Evolutionary conservation across 1,284 basidiomycete genomes (phyloP).

Genomic region (Cutaneotrichosporon dermatis): DNA sequence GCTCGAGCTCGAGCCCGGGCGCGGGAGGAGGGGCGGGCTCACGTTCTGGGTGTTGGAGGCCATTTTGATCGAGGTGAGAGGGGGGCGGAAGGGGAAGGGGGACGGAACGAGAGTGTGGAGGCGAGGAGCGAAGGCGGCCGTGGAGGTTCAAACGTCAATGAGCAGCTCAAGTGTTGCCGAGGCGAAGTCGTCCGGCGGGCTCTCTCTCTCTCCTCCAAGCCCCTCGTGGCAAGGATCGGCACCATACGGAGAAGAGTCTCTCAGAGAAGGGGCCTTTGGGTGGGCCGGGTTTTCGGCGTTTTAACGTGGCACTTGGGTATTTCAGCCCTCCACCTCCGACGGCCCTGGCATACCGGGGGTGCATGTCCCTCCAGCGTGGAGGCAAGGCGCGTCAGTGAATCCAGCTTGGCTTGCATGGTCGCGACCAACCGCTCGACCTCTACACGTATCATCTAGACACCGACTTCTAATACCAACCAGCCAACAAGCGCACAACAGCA

Average conservation of each 20-base stretch:
- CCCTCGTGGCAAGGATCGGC: not conserved
- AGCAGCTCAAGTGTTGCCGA: not conserved
- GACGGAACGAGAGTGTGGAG: not conserved
- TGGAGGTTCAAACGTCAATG: not conserved
- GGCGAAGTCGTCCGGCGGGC: not conserved
- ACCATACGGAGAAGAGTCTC: not conserved
- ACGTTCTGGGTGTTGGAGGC: slow-evolving; percentile 38
- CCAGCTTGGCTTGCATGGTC: no score
- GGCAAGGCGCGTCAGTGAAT: not conserved
- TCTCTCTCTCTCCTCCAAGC: not conserved
- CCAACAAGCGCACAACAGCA: not conserved
- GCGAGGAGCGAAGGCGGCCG: not conserved
- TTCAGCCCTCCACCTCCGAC: not conserved
- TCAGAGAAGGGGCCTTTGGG: no score
- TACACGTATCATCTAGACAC: no score
- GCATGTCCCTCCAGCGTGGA: not conserved
- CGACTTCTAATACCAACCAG: no score
- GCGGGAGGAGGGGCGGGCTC: not conserved
- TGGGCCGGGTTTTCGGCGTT: not conserved
- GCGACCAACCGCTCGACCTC: no score
- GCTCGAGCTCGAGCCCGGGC: no score
- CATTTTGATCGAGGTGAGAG: slow-evolving; percentile 27
- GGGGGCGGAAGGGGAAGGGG: slow-evolving; percentile 6
- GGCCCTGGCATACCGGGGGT: no score
- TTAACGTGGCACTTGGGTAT: not conserved